Percentiles rank a stretch among this genome's conserved stretches.
Evolutionary conservation across 805 yeast species (phyloP).

Genomic region (Nakazawaea holstii): DNA sequence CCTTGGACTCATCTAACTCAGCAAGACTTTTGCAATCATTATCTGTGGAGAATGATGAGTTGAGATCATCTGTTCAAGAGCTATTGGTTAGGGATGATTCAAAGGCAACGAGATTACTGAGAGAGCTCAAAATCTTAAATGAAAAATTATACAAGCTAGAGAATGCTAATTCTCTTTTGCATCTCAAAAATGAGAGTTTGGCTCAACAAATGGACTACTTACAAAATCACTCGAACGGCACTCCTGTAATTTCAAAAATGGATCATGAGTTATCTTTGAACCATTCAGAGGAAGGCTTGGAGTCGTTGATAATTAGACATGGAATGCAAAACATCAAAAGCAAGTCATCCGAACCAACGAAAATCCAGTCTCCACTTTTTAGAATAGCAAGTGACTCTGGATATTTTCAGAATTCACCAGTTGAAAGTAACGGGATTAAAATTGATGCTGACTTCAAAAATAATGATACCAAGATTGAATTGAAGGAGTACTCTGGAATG

Average conservation of each 20-base stretch:
- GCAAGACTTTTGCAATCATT: conserved; percentile 23
- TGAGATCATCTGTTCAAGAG: conserved; percentile 21
- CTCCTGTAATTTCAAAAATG: background rate
- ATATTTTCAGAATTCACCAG: background rate
- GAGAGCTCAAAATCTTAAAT: conserved; percentile 4
- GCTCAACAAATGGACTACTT: background rate
- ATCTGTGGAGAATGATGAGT: conserved; percentile 14
- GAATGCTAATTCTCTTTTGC: background rate
- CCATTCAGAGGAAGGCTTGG: background rate
- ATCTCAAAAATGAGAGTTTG: background rate
- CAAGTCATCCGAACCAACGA: background rate
- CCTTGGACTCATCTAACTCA: conserved; percentile 47
- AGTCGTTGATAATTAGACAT: conserved; percentile 7
- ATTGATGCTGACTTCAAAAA: background rate
- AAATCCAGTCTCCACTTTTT: conserved; percentile 4
- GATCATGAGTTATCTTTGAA: background rate
- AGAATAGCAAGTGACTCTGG: background rate
- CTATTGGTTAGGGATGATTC: conserved; percentile 21
- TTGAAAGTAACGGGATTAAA: background rate
- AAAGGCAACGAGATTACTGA: conserved; percentile 16
- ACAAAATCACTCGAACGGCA: background rate
- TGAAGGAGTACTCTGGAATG: background rate
- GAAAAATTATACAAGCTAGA: background rate
- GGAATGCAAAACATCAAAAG: background rate
- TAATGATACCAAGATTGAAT: background rate